Conservation (phyloP, 495 filamentous ascomycete species). For the Tuber microsphaerosporum region DNA sequence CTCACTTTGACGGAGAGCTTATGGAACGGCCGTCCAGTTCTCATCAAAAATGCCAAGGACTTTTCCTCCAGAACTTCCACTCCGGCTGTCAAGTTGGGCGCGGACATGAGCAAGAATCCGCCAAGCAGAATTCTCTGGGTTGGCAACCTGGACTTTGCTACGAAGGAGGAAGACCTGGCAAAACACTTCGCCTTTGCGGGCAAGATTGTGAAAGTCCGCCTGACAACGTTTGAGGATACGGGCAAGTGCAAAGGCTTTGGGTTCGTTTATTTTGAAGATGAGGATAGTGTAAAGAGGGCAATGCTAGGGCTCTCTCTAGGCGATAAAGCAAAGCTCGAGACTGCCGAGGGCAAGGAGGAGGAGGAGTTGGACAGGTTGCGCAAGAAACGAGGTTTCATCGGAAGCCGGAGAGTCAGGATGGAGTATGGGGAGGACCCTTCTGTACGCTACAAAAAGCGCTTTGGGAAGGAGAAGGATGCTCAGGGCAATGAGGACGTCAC, state of each 20-base stretch:
- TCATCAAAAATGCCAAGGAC: constrained; percentile 85
- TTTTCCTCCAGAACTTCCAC: constrained; percentile 67
- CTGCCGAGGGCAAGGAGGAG: constrained; percentile 53
- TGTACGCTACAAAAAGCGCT: constrained; percentile 84
- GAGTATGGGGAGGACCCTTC: constrained; percentile 89
- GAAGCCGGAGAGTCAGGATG: constrained; percentile 68
- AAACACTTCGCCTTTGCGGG: constrained; percentile 79
- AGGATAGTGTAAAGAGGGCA: constrained; percentile 66
- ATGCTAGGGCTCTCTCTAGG: constrained; percentile 67
- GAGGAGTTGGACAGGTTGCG: constrained; percentile 46
- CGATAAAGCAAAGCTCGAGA: constrained; percentile 52
- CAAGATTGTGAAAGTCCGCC: constrained; percentile 64
- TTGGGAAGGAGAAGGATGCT: constrained; percentile 56
- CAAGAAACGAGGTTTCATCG: constrained; percentile 47
- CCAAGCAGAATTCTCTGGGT: constrained; percentile 78
- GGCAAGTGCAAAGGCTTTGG: constrained; percentile 98
- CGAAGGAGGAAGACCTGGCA: constrained; percentile 69
- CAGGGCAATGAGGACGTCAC: constrained; percentile 34
- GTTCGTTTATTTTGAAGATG: constrained; percentile 81
- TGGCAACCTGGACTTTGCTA: constrained; percentile 81
- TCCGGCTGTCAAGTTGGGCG: constrained; percentile 38
- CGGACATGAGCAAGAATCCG: constrained; percentile 49
- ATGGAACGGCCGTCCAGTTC: constrained; percentile 62
- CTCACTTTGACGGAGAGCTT: constrained; percentile 73
- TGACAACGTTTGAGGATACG: constrained; percentile 91